Evolutionary conservation across 2,329 filamentous ascomycete genomes (phyloP).

Genomic region (Arachnomyces sp.): DNA sequence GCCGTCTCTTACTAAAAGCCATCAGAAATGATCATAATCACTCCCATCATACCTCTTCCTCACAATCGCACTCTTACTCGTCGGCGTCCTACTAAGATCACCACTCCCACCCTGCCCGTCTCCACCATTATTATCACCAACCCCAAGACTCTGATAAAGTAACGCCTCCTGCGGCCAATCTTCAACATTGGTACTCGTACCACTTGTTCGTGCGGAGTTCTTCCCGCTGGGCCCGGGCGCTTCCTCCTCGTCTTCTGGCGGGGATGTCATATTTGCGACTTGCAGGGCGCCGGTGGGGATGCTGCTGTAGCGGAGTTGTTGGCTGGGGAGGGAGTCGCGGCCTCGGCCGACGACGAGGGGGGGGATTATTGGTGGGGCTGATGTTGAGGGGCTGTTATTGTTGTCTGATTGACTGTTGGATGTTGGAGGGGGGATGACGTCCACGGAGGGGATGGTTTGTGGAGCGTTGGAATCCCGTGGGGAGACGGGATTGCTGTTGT

Average conservation of each 20-base stretch:
- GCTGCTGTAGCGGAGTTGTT: conserved; percentile 20
- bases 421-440: conserved; percentile 9
- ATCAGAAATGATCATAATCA: conserved; percentile 12
- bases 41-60: conserved; percentile 23
- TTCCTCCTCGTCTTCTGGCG: conserved; percentile 7
- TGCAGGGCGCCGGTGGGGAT: conserved; percentile 12
- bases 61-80: conserved; percentile 17
- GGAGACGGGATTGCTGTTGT: conserved; percentile 8
- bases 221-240: conserved; percentile 8
- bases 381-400: neutral
- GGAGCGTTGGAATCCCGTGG: conserved; percentile 1
- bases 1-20: too few species aligned
- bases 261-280: conserved; percentile 6
- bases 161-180: conserved; percentile 36
- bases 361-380: conserved; percentile 8
- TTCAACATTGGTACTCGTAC: conserved; percentile 19
- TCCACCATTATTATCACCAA: conserved; percentile 15
- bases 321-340: conserved; percentile 24
- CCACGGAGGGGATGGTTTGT: conserved; percentile 8
- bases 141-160: conserved; percentile 27
- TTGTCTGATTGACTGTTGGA: neutral
- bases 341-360: conserved; percentile 13
- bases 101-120: conserved; percentile 6
- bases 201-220: conserved; percentile 12
- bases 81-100: conserved; percentile 14